These are phyloP conservation scores for Peribolospora kevripleyi DNA, from an alignment of 768 basidiomycete species.

Conservation along the genomic window DNA sequence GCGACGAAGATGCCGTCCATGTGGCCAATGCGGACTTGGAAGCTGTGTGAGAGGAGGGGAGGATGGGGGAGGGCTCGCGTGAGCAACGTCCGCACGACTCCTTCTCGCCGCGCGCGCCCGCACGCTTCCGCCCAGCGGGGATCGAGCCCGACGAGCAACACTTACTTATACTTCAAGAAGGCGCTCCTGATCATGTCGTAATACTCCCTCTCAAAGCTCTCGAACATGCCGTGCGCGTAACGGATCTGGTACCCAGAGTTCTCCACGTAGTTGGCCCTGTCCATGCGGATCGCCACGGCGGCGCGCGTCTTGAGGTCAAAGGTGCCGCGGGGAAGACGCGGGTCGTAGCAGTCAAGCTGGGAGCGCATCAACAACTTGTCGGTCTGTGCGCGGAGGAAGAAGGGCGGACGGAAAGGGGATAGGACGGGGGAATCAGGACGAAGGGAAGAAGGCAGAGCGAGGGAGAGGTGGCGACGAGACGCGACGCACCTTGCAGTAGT, in stretches of 20 bases:
- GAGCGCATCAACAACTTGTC: conserved; percentile 62
- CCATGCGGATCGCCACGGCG: conserved; percentile 54
- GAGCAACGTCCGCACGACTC: not conserved
- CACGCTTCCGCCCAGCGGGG: too few relatives aligned
- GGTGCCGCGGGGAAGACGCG: conserved; percentile 57
- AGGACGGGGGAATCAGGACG: too few relatives aligned
- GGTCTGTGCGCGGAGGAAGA: conserved; percentile 16
- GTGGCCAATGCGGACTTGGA: conserved; percentile 84
- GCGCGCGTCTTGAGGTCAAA: conserved; percentile 96
- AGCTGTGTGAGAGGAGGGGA: conserved; percentile 24
- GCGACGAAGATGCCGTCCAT: conserved; percentile 81
- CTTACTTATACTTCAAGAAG: conserved; percentile 74
- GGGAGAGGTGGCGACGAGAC: not conserved
- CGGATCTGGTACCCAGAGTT: conserved; percentile 41
- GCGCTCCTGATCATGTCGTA: conserved; percentile 84
- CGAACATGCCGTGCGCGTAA: conserved; percentile 33
- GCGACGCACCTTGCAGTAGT: conserved; percentile 47
- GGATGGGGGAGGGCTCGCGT: not conserved
- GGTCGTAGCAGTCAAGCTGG: conserved; percentile 69
- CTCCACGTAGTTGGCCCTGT: conserved; percentile 59
- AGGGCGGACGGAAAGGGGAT: not conserved
- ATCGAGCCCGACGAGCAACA: not conserved
- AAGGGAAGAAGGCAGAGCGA: not conserved
- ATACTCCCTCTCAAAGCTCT: conserved; percentile 80
- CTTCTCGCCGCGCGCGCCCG: not conserved